A percentile compares a stretch with the other conserved stretches of the same genome.
These are phyloP conservation scores for Geum urbanum DNA, from an alignment of 306 rosid genomes.

Conservation along the genomic window DNA sequence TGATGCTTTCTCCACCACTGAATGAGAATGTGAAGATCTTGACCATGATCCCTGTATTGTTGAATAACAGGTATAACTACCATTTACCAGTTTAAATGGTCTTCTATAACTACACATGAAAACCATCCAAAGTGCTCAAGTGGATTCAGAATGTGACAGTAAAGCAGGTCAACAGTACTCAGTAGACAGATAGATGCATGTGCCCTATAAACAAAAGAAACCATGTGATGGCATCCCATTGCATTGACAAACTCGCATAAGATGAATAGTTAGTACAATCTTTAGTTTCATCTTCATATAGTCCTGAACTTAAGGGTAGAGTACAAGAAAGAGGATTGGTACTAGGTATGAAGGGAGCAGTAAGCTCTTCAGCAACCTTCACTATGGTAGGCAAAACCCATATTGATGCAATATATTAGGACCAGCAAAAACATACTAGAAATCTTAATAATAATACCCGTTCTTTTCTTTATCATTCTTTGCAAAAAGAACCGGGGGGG, in stretches of 20 bases:
- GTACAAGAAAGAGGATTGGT: background rate
- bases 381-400: background rate
- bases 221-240: background rate
- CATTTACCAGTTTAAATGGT: background rate
- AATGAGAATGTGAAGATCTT: constrained; percentile 61
- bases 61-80: constrained; percentile 11
- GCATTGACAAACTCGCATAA: background rate
- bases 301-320: background rate
- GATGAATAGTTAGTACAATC: background rate
- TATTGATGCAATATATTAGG: background rate
- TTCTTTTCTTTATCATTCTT: background rate
- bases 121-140: background rate
- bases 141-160: background rate
- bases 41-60: constrained; percentile 92
- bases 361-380: background rate
- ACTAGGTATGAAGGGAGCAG: background rate
- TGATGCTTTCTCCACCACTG: constrained; percentile 52
- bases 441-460: no score
- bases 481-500: background rate
- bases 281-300: background rate
- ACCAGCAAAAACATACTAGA: background rate
- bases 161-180: background rate
- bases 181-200: background rate
- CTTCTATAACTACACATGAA: constrained; percentile 4
- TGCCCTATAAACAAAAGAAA: background rate